Evolutionary conservation across 495 filamentous ascomycete species (phyloP).

Genomic region (Aspergillus incahuasiensis): DNA sequence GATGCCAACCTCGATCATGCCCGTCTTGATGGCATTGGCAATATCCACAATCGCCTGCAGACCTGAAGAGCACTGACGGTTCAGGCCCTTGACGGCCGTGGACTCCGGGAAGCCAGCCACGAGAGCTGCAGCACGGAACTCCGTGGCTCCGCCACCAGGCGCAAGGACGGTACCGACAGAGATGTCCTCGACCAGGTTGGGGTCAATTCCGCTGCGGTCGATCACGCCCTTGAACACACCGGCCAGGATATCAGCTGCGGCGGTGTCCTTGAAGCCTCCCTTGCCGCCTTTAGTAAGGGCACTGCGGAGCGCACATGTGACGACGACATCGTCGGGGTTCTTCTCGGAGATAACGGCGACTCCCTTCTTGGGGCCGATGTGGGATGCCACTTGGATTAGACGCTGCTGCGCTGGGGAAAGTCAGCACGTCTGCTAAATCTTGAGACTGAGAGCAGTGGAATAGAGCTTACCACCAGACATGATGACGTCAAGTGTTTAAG

Average conservation of each 20-base stretch:
- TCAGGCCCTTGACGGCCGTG: slow-evolving; percentile 76
- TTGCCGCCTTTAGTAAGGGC: slow-evolving; percentile 89
- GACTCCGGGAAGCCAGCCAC: slow-evolving; percentile 87
- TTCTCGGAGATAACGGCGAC: slow-evolving; percentile 54
- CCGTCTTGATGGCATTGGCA: slow-evolving; percentile 79
- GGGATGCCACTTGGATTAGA: slow-evolving; percentile 58
- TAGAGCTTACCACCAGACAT: slow-evolving; percentile 41
- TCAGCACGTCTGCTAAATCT: background rate
- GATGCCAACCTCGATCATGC: slow-evolving; percentile 94
- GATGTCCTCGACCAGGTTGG: slow-evolving; percentile 81
- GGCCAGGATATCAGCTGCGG: slow-evolving; percentile 77
- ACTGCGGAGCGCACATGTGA: slow-evolving; percentile 89
- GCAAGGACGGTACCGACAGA: slow-evolving; percentile 87
- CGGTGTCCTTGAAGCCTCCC: slow-evolving; percentile 92
- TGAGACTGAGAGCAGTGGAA: background rate
- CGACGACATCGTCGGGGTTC: slow-evolving; percentile 74
- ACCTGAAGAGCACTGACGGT: slow-evolving; percentile 87
- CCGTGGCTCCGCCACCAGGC: slow-evolving; percentile 91
- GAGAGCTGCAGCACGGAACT: slow-evolving; percentile 89
- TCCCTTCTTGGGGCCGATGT: slow-evolving; percentile 50
- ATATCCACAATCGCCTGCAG: slow-evolving; percentile 89
- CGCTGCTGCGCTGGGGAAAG: slow-evolving; percentile 51
- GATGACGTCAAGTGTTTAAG: slow-evolving; percentile 29
- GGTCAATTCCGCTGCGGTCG: slow-evolving; percentile 79
- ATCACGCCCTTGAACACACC: slow-evolving; percentile 78